Evolutionary conservation across 2,329 filamentous ascomycete genomes (phyloP).

Genomic region (Botrytis fragariae): DNA sequence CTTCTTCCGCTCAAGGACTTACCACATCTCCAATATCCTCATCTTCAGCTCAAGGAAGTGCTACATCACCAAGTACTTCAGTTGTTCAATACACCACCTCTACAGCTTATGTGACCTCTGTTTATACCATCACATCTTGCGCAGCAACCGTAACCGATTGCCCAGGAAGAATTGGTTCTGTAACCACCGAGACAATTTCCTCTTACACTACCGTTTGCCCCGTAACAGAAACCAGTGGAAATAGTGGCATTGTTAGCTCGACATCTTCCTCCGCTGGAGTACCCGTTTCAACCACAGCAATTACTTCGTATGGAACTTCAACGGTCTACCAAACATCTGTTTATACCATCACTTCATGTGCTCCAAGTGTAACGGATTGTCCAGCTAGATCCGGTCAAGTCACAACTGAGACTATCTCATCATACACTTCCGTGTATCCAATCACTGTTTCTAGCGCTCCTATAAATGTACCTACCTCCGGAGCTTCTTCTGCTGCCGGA

Average conservation of each 20-base stretch:
- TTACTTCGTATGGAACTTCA: conserved; percentile 39
- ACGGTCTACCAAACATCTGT: conserved; percentile 51
- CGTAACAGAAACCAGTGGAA: conserved; percentile 37
- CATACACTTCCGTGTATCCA: conserved; percentile 44
- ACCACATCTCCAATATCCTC: not conserved
- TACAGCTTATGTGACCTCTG: conserved; percentile 50
- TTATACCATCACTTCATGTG: conserved; percentile 52
- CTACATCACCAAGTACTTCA: not conserved
- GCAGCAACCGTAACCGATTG: conserved; percentile 49
- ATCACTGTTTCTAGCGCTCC: conserved; percentile 18
- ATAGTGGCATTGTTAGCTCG: conserved; percentile 8
- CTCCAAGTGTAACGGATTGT: conserved; percentile 49
- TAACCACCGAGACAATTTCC: conserved; percentile 41
- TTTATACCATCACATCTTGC: conserved; percentile 52
- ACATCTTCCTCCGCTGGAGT: not conserved
- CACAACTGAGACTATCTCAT: conserved; percentile 43
- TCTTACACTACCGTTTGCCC: conserved; percentile 43
- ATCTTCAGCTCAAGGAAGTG: not conserved
- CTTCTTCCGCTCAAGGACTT: not conserved
- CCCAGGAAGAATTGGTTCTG: conserved; percentile 40
- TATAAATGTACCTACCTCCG: not conserved
- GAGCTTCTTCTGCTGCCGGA: not conserved
- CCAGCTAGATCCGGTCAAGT: conserved; percentile 43
- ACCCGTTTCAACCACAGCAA: conserved; percentile 6
- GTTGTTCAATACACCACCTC: conserved; percentile 34